Evolutionary conservation across 257 asterid genomes (phyloP).

Genomic region (Striga asiatica): DNA sequence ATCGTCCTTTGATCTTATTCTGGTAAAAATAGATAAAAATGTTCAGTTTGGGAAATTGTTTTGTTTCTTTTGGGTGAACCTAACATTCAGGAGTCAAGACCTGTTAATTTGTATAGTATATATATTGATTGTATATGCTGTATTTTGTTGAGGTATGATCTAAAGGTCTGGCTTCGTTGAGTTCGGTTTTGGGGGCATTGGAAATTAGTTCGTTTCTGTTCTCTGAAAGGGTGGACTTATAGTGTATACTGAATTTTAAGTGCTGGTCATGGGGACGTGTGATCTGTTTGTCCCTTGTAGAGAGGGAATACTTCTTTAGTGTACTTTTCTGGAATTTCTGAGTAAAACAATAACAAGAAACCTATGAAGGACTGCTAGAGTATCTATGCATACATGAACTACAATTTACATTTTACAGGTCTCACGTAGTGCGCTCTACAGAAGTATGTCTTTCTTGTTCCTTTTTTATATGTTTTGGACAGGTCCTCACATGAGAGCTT

Average conservation of each 20-base stretch:
- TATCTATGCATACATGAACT: not conserved
- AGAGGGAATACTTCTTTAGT: not conserved
- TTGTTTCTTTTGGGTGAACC: too few species aligned
- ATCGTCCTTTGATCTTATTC: too few species aligned
- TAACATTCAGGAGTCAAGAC: not conserved
- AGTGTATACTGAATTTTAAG: not conserved
- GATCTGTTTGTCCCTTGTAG: not conserved
- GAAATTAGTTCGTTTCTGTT: too few species aligned
- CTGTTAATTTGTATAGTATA: not conserved
- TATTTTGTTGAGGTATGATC: too few species aligned
- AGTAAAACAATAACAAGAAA: too few species aligned
- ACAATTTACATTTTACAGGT: not conserved
- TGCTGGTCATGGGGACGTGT: not conserved
- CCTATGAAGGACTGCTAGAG: too few species aligned
- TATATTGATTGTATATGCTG: too few species aligned
- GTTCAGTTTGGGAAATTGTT: not conserved
- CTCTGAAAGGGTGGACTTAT: too few species aligned
- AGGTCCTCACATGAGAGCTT: not conserved
- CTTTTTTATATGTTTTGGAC: conserved; percentile 10
- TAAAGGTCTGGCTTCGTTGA: too few species aligned
- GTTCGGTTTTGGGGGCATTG: too few species aligned
- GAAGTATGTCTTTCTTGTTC: not conserved
- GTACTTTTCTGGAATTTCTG: not conserved
- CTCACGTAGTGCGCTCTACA: conserved; percentile 3
- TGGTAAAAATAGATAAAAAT: not conserved